These are phyloP conservation scores for Angomonas deanei DNA, from an alignment of 208 protist species.

Conservation along the genomic window DNA sequence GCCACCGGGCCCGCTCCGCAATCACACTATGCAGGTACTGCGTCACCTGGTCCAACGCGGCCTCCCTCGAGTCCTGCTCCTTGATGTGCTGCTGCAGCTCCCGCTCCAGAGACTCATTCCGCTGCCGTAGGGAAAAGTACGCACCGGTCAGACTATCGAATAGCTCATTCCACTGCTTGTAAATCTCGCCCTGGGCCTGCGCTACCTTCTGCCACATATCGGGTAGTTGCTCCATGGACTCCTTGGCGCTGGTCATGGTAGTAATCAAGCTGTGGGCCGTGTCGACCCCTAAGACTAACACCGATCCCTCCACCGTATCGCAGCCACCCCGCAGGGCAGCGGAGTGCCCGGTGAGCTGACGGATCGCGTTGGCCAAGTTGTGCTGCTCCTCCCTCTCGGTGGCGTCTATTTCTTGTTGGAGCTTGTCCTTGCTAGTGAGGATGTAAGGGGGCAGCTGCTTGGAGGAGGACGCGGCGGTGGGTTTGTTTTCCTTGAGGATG, in stretches of 20 bases:
- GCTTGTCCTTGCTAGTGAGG: conserved; percentile 47
- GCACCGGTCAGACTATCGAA: conserved; percentile 26
- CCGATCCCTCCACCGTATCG: conserved; percentile 60
- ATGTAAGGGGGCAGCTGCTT: conserved; percentile 35
- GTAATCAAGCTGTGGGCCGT: conserved; percentile 49
- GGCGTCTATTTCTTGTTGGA: conserved; percentile 22
- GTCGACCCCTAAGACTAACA: conserved; percentile 64
- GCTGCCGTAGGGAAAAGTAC: conserved; percentile 49
- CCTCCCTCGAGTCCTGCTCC: conserved; percentile 51
- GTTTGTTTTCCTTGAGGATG: background rate
- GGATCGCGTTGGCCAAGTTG: conserved; percentile 31
- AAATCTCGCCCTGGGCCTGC: conserved; percentile 28
- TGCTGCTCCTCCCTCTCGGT: conserved; percentile 22
- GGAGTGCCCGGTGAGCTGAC: conserved; percentile 31
- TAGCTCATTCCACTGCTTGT: conserved; percentile 39
- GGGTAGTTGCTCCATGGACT: conserved; percentile 33
- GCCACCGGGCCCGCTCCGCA: conserved; percentile 60
- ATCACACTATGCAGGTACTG: conserved; percentile 66
- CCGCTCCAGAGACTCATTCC: conserved; percentile 35
- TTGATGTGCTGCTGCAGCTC: conserved; percentile 43
- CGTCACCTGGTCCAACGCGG: conserved; percentile 49
- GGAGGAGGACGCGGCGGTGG: background rate
- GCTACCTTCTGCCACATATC: conserved; percentile 25
- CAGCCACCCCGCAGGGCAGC: conserved; percentile 42
- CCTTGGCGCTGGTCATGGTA: conserved; percentile 31